Evolutionary conservation across 495 filamentous ascomycete species (phyloP).

Genomic region (Xylaria acuta): DNA sequence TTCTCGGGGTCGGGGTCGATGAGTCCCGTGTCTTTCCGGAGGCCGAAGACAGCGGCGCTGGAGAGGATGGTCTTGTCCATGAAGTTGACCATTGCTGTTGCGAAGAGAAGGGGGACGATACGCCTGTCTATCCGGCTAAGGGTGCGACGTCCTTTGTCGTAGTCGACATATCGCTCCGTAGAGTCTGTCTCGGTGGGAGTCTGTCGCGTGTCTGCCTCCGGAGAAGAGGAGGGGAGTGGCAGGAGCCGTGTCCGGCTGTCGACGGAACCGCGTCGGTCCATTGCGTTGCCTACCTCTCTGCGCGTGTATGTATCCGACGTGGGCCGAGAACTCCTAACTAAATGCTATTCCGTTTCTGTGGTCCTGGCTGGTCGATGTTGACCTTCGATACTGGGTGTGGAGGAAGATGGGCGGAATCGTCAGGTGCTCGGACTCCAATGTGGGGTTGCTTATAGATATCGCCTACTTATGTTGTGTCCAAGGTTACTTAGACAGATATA

Average conservation of each 20-base stretch:
- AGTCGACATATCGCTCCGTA: constrained; percentile 2
- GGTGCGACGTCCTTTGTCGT: constrained; percentile 32
- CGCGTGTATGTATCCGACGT: neutral
- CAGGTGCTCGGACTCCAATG: neutral
- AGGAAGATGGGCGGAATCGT: constrained; percentile 6
- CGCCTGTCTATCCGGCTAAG: constrained; percentile 41
- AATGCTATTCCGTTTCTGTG: neutral
- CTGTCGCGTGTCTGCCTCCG: neutral
- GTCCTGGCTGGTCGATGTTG: neutral
- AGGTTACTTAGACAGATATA: neutral
- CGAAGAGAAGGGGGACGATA: constrained; percentile 41
- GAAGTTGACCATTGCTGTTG: constrained; percentile 43
- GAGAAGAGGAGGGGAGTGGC: no score
- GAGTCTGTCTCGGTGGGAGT: neutral
- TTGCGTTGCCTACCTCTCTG: neutral
- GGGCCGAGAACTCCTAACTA: neutral
- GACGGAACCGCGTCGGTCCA: neutral
- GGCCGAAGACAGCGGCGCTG: constrained; percentile 43
- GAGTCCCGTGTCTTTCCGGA: constrained; percentile 43
- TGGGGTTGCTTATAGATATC: constrained; percentile 10
- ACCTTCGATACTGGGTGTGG: neutral
- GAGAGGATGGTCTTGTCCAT: constrained; percentile 49
- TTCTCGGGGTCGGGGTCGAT: constrained; percentile 27
- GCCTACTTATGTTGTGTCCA: neutral
- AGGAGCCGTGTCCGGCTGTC: constrained; percentile 4